Base-by-base conservation (phyloP, 2,329 filamentous ascomycete species). In the Cercospora canescens region DNA sequence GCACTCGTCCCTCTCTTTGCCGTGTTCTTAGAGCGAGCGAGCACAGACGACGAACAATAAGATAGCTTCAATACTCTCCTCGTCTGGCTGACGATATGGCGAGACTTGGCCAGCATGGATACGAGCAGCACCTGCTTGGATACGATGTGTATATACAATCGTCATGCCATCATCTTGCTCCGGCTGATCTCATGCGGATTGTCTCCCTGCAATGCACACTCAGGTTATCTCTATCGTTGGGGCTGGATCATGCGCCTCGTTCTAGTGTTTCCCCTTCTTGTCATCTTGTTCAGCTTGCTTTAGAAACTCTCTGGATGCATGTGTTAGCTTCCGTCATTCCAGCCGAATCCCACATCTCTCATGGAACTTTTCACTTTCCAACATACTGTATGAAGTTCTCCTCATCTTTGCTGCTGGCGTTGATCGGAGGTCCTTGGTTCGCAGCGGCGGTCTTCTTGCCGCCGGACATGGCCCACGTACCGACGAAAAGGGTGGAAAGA, bases 371-470 rank as follows among this genome's bases (percentile, higher is more conserved):
- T 4, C 35, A 14, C 12, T 9, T 14, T 21, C 4, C 55, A 6
- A 82, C 85, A 69, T 85, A 90, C 88, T 88, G 85, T 76, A 90
- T 87, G 79, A 89, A 90, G 75, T 84, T 84, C 81, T 89, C 88
- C 81, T 90, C 88, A 72, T 89, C 87, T 79, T 88, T 88, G 81
- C 85, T 89, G 74, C 82, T 81, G 61, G 88, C 87, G 76, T 88
- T 87, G 80, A 89, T 87, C 48, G 87, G 85, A 63, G 88, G 88
- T 66, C 79, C 80, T 68, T 81, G 76, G 70, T 78, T 73, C 69
- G 81, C 79, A 68, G 81, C 77, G 72, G 81, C 78, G 76, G 84
- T 82, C 71, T 80, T 78, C 67, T 82, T 82, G 67, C 81, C 77
- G 71, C 80, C 79, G 57, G 80, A 79, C 69, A 83, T 76, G 67